Evolutionary conservation across 176 grass and related monocot genomes (phyloP).

Genomic region (Oryza punctata): DNA sequence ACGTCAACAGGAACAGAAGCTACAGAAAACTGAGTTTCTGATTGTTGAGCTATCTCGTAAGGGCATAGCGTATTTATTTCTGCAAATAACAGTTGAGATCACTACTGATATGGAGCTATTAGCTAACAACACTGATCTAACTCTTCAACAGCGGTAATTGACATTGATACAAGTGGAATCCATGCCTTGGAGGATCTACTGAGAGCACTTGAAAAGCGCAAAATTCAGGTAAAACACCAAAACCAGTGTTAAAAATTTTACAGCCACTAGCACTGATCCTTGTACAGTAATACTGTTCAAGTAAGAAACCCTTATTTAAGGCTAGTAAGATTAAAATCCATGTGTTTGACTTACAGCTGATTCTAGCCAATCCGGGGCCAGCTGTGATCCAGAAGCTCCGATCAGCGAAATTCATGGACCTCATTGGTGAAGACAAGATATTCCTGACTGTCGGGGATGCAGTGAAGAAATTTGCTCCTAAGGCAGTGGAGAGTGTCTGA

Average conservation of each 20-base stretch:
- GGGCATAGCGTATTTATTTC: background rate
- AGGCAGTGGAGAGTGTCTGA: constrained; percentile 48
- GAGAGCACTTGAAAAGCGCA: constrained; percentile 54
- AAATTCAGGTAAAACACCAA: constrained; percentile 55
- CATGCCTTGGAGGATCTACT: constrained; percentile 70
- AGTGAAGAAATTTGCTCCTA: constrained; percentile 60
- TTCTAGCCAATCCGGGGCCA: constrained; percentile 68
- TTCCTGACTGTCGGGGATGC: constrained; percentile 67
- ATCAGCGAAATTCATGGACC: constrained; percentile 48
- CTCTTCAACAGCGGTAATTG: constrained; percentile 65
- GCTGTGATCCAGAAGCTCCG: constrained; percentile 70
- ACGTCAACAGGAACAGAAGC: constrained; percentile 35
- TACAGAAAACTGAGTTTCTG: constrained; percentile 54
- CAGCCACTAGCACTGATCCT: background rate
- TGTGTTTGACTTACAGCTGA: constrained; percentile 54
- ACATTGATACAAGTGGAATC: constrained; percentile 83
- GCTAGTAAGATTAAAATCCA: constrained; percentile 31
- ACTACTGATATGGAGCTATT: background rate
- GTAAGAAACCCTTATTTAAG: constrained; percentile 16
- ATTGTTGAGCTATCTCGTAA: constrained; percentile 92
- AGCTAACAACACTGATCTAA: background rate
- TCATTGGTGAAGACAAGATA: constrained; percentile 72
- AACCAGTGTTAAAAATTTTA: background rate
- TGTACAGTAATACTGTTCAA: background rate
- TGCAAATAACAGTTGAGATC: background rate